Evolutionary conservation across 495 filamentous ascomycete genomes (phyloP).

Genomic region (Aspergillus wentii): DNA sequence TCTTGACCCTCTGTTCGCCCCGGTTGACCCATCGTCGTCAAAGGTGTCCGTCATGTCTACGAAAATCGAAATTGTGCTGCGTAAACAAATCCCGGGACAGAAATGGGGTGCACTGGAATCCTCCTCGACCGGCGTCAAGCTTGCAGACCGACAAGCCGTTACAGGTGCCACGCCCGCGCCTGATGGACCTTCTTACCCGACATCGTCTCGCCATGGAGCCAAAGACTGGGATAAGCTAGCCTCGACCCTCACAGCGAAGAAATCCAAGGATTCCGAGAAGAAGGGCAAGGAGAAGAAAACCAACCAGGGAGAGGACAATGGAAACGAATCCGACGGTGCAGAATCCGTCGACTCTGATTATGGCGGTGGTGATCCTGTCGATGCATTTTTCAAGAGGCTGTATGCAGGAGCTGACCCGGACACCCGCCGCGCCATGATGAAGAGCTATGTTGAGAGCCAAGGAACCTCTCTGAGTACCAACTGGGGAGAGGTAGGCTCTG

Average conservation of each 20-base stretch:
- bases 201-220: slow-evolving; percentile 75
- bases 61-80: slow-evolving; percentile 79
- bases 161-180: slow-evolving; percentile 13
- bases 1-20: slow-evolving; percentile 64
- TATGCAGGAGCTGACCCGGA: slow-evolving; percentile 77
- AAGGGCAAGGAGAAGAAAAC: slow-evolving; percentile 12
- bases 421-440: slow-evolving; percentile 90
- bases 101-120: slow-evolving; percentile 76
- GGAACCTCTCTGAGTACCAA: slow-evolving; percentile 91
- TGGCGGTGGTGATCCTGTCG: slow-evolving; percentile 66
- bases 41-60: slow-evolving; percentile 63
- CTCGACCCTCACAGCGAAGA: slow-evolving; percentile 47
- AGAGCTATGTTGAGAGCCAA: slow-evolving; percentile 90
- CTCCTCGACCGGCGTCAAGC: slow-evolving; percentile 24
- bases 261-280: slow-evolving; percentile 18
- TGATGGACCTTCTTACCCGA: slow-evolving; percentile 68
- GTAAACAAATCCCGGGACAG: slow-evolving; percentile 58
- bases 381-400: slow-evolving; percentile 86
- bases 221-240: slow-evolving; percentile 92
- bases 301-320: slow-evolving; percentile 18
- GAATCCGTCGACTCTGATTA: slow-evolving; percentile 51
- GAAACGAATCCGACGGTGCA: slow-evolving; percentile 38
- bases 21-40: slow-evolving; percentile 56
- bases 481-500: slow-evolving; percentile 77
- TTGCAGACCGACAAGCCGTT: slow-evolving; percentile 23